Percentiles rank a stretch among this genome's conserved stretches.
These are phyloP conservation scores for Aspergillus mulundensis DNA, from an alignment of 495 filamentous ascomycete genomes.

Conservation along the genomic window DNA sequence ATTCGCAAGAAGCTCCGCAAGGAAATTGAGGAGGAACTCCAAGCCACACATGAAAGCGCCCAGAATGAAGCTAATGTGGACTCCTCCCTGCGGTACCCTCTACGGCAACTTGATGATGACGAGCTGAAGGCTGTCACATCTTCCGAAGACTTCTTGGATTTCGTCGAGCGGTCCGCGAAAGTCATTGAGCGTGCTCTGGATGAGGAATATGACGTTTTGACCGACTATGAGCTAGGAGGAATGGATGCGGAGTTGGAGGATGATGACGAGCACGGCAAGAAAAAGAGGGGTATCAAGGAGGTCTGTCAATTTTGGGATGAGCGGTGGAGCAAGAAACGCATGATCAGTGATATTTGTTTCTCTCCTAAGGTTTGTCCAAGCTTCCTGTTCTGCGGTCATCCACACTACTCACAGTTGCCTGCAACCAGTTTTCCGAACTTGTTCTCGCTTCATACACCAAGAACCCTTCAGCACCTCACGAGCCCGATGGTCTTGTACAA, in stretches of 20 bases:
- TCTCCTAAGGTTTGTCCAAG: conserved; percentile 67
- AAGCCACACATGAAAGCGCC: conserved; percentile 56
- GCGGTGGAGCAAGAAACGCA: conserved; percentile 93
- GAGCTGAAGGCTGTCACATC: conserved; percentile 88
- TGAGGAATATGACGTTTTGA: conserved; percentile 89
- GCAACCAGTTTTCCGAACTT: conserved; percentile 73
- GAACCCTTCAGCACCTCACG: conserved; percentile 90
- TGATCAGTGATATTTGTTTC: conserved; percentile 90
- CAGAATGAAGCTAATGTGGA: conserved; percentile 48
- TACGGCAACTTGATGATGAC: conserved; percentile 75
- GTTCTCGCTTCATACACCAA: conserved; percentile 94
- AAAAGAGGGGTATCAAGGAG: conserved; percentile 77
- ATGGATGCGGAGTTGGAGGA: conserved; percentile 67
- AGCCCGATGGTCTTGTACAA: conserved; percentile 90
- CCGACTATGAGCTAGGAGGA: conserved; percentile 82
- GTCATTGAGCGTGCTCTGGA: conserved; percentile 95
- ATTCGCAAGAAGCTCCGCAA: conserved; percentile 75
- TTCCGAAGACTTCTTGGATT: conserved; percentile 89
- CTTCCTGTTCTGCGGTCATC: neutral
- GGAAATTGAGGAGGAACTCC: conserved; percentile 91
- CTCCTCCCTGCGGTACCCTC: conserved; percentile 62
- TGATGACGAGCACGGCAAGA: conserved; percentile 78
- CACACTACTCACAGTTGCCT: neutral
- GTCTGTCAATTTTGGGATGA: conserved; percentile 91
- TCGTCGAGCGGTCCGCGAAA: conserved; percentile 92